Evolutionary conservation across 345 rosid species (phyloP).

Genomic region (Leavenworthia alabamica): DNA sequence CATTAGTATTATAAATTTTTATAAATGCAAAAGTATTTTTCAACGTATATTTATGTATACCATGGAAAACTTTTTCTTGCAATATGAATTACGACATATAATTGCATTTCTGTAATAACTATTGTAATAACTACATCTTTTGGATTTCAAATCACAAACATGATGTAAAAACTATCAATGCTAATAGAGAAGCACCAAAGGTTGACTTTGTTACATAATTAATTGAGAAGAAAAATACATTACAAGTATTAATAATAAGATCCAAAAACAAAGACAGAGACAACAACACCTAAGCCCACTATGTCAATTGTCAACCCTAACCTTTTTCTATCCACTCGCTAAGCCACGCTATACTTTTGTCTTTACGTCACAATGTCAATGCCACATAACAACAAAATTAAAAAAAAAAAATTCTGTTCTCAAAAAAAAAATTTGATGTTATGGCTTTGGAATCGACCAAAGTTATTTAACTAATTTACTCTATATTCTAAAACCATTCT

Average conservation of each 20-base stretch:
- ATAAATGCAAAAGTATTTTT: too few relatives aligned
- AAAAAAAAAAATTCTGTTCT: too few relatives aligned
- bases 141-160: too few relatives aligned
- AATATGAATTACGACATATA: too few relatives aligned
- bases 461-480: background rate
- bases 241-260: background rate
- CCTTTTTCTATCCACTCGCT: conserved; percentile 14
- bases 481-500: background rate
- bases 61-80: too few relatives aligned
- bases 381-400: conserved; percentile 34
- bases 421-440: too few relatives aligned
- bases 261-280: conserved; percentile 5
- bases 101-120: too few relatives aligned
- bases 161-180: background rate
- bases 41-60: too few relatives aligned
- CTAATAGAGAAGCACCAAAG: background rate
- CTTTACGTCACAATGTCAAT: conserved; percentile 53
- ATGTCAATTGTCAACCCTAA: conserved; percentile 63
- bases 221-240: background rate
- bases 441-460: background rate
- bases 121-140: too few relatives aligned
- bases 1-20: too few relatives aligned
- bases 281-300: conserved; percentile 43
- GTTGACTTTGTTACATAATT: conserved; percentile 8
- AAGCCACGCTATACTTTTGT: conserved; percentile 14